These are phyloP conservation scores for Aspergillus pseudoviridinutans DNA, from an alignment of 2,329 filamentous ascomycete genomes.

Conservation along the genomic window DNA sequence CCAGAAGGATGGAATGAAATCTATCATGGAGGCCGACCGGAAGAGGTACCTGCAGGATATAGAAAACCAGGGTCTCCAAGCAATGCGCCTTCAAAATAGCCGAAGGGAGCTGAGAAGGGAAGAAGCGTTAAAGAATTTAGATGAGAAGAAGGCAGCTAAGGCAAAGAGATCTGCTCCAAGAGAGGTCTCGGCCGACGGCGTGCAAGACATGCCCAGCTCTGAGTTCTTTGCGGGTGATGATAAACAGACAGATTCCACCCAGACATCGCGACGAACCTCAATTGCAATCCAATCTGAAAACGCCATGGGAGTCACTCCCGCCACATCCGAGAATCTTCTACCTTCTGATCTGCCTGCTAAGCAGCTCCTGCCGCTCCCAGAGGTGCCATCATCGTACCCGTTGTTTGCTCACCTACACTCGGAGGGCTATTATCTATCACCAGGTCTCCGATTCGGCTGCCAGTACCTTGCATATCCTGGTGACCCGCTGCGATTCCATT, in stretches of 20 bases:
- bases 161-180: slow-evolving; percentile 19
- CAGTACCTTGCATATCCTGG: slow-evolving; percentile 94
- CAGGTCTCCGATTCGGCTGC: slow-evolving; percentile 89
- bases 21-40: slow-evolving; percentile 55
- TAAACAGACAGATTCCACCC: slow-evolving; percentile 3
- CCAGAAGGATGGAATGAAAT: slow-evolving; percentile 63
- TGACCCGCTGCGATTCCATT: slow-evolving; percentile 90
- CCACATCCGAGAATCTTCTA: slow-evolving; percentile 48
- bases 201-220: slow-evolving; percentile 12
- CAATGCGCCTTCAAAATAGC: slow-evolving; percentile 44
- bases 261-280: slow-evolving; percentile 13
- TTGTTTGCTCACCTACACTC: slow-evolving; percentile 77
- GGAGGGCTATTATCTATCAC: slow-evolving; percentile 79
- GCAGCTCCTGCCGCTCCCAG: slow-evolving; percentile 26
- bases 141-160: slow-evolving; percentile 31
- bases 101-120: slow-evolving; percentile 50
- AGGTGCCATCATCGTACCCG: slow-evolving; percentile 57
- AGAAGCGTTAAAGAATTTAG: slow-evolving; percentile 48
- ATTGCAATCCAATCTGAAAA: slow-evolving; percentile 13
- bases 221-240: slow-evolving; percentile 22
- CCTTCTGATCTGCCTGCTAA: slow-evolving; percentile 27
- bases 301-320: slow-evolving; percentile 44
- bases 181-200: slow-evolving; percentile 9
- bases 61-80: slow-evolving; percentile 52
- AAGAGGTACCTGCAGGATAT: slow-evolving; percentile 58